phyloP scores from a whole-genome alignment of 78 protist genomes.

The Blattamonas nauphoetae region DNA sequence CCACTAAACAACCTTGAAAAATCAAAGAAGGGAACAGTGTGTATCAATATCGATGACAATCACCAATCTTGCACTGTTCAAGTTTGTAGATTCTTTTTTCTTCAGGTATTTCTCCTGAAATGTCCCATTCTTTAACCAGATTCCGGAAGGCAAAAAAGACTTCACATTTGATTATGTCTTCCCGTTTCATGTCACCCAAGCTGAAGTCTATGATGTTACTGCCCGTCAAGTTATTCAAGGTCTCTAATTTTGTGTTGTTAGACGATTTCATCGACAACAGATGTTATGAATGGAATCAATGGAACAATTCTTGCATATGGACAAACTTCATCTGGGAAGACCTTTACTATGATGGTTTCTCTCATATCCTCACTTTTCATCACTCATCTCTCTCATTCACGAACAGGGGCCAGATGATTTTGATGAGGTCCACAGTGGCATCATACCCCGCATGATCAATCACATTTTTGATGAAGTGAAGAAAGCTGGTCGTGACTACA shows the following conservation, averaged over 20 bases:
- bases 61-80: neutral
- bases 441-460: conserved; percentile 4
- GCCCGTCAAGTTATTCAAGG: neutral
- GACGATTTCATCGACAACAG: neutral
- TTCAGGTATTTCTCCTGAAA: neutral
- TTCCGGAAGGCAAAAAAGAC: neutral
- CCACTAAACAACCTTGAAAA: neutral
- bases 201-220: neutral
- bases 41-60: neutral
- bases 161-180: neutral
- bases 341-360: conserved; percentile 9
- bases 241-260: neutral
- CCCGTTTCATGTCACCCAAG: neutral
- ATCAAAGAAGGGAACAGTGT: neutral
- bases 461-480: neutral
- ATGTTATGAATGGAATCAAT: conserved; percentile 8
- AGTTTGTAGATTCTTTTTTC: neutral
- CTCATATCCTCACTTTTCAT: too few species aligned
- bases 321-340: conserved; percentile 4
- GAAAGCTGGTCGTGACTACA: neutral
- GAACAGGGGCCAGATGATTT: neutral
- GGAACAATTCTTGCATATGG: conserved; percentile 10
- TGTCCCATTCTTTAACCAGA: neutral
- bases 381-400: too few species aligned
- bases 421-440: neutral